Conservation (phyloP, 2,329 filamentous ascomycete genomes). For the Corynespora cassiicola region DNA sequence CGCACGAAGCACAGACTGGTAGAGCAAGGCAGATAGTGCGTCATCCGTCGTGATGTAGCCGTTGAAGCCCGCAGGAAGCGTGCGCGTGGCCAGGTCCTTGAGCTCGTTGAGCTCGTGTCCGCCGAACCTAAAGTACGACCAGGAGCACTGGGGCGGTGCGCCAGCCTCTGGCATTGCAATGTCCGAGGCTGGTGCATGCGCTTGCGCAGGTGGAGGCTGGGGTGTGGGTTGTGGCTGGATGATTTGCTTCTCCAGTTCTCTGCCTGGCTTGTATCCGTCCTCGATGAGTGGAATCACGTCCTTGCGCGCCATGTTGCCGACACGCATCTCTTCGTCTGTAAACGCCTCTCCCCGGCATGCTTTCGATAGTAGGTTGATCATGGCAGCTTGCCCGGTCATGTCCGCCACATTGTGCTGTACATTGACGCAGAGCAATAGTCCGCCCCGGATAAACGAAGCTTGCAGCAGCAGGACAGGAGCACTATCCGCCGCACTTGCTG, state of each 20-base stretch:
- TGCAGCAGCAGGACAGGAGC: conserved; percentile 55
- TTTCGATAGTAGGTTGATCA: conserved; percentile 58
- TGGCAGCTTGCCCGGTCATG: conserved; percentile 55
- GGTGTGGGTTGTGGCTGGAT: conserved; percentile 19
- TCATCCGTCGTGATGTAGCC: conserved; percentile 62
- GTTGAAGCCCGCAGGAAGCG: conserved; percentile 15
- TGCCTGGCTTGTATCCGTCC: conserved; percentile 43
- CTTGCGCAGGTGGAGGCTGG: neutral
- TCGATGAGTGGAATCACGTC: conserved; percentile 49
- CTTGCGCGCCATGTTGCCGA: conserved; percentile 51
- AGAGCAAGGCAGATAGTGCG: conserved; percentile 59
- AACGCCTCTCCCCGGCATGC: conserved; percentile 56
- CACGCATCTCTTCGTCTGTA: conserved; percentile 51
- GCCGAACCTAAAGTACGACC: conserved; percentile 56
- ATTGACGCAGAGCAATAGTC: conserved; percentile 58
- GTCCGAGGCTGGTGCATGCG: neutral
- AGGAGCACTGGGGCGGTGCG: conserved; percentile 37
- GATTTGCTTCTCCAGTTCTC: conserved; percentile 47
- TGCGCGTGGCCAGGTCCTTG: conserved; percentile 47
- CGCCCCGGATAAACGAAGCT: conserved; percentile 56
- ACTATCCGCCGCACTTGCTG: conserved; percentile 23
- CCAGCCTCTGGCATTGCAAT: neutral
- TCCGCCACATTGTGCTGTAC: conserved; percentile 60
- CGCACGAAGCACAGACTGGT: conserved; percentile 52
- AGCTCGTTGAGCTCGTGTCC: conserved; percentile 45